Evolutionary conservation across 176 grass and related monocot species (phyloP).

Genomic region (barley (Hordeum vulgare)): DNA sequence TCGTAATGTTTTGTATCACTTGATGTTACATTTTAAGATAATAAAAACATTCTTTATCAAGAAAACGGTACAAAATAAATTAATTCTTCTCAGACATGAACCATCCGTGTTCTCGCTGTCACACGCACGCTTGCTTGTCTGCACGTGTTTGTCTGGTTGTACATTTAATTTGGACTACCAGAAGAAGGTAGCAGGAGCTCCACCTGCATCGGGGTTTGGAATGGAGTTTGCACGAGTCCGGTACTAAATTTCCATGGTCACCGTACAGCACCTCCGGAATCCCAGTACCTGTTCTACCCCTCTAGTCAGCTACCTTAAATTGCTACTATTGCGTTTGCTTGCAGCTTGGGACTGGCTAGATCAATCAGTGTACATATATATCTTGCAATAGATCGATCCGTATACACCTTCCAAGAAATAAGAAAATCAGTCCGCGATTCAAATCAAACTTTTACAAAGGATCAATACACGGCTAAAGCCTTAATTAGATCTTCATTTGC

Average conservation of each 20-base stretch:
- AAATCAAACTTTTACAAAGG: not conserved
- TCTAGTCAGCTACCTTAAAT: conserved; percentile 17
- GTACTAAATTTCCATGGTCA: not conserved
- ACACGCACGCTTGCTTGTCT: not conserved
- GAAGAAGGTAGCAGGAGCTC: conserved; percentile 28
- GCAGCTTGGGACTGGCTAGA: not conserved
- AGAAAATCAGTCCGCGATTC: not conserved
- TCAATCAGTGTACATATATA: not conserved
- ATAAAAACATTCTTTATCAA: no score
- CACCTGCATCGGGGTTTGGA: conserved; percentile 28
- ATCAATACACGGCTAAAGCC: not conserved
- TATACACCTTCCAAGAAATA: not conserved
- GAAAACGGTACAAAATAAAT: not conserved
- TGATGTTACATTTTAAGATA: no score
- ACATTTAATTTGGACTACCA: conserved; percentile 45
- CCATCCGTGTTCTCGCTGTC: not conserved
- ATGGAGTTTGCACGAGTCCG: conserved; percentile 29
- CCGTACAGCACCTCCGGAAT: conserved; percentile 9
- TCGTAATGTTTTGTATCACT: no score
- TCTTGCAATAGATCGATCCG: not conserved
- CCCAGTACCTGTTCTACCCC: not conserved
- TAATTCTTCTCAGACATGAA: not conserved
- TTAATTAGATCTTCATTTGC: not conserved
- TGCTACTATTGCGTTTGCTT: conserved; percentile 17
- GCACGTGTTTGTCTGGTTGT: conserved; percentile 20